Conservation (phyloP, 495 filamentous ascomycete species). For the Hyaloscypha bicolor region DNA sequence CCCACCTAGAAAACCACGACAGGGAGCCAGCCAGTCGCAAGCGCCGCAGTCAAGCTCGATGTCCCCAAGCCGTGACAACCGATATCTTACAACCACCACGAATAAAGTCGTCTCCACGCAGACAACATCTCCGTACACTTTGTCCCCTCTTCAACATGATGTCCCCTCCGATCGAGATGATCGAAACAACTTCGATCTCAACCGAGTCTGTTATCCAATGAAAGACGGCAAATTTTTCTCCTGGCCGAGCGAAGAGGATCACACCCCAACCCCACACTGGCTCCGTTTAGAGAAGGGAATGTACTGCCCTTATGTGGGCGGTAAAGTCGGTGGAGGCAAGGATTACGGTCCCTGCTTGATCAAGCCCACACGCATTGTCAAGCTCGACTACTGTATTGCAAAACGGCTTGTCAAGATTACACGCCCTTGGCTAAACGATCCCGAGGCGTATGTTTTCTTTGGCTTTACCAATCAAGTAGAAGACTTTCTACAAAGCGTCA, state of each 20-base stretch:
- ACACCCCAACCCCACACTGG: not conserved
- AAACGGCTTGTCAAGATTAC: not conserved
- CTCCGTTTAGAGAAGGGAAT: not conserved
- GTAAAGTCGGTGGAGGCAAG: not conserved
- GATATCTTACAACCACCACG: no score
- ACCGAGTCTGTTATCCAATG: not conserved
- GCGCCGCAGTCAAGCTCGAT: no score
- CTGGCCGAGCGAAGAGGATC: not conserved
- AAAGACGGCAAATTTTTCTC: not conserved
- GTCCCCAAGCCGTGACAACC: no score
- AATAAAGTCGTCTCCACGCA: no score
- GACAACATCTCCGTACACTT: no score
- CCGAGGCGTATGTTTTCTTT: not conserved
- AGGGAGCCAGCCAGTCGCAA: no score
- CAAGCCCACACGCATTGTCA: not conserved
- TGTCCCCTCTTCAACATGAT: no score
- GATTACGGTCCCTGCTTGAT: not conserved
- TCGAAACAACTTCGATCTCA: not conserved
- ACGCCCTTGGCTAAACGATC: not conserved
- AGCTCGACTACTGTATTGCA: not conserved
- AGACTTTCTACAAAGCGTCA: not conserved
- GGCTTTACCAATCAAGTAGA: not conserved
- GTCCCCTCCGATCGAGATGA: no score
- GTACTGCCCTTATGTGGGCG: not conserved
- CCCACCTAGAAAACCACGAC: no score